Evolutionary conservation across 352 stramenopile species (phyloP).

Genomic region (Globisporangium canariense): DNA sequence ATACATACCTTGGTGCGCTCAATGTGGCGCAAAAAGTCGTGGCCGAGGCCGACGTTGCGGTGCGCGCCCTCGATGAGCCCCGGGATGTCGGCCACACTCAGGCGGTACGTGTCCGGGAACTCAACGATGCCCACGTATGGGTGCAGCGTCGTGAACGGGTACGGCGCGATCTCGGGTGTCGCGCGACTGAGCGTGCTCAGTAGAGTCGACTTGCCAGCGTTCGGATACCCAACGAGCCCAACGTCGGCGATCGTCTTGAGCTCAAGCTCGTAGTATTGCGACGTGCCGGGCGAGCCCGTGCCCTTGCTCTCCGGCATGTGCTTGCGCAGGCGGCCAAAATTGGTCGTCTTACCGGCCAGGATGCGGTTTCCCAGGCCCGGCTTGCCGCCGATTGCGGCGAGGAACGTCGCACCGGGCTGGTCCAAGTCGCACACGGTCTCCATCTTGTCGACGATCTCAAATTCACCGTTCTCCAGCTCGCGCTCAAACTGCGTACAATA

Average conservation of each 20-base stretch:
- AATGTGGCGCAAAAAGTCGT: slow-evolving; percentile 98
- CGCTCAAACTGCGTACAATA: slow-evolving; percentile 48
- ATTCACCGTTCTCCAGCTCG: slow-evolving; percentile 69
- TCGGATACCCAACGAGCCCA: slow-evolving; percentile 98
- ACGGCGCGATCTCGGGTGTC: slow-evolving; percentile 94
- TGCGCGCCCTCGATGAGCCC: slow-evolving; percentile 91
- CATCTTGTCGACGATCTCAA: slow-evolving; percentile 81
- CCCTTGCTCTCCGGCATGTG: slow-evolving; percentile 81
- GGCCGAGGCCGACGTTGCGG: slow-evolving; percentile 96
- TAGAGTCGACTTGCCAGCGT: slow-evolving; percentile 97
- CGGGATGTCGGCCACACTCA: slow-evolving; percentile 89
- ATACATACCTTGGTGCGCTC: slow-evolving; percentile 96
- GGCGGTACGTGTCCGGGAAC: slow-evolving; percentile 91
- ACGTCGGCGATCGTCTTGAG: slow-evolving; percentile 98
- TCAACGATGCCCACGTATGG: slow-evolving; percentile 95
- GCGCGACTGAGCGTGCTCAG: slow-evolving; percentile 92
- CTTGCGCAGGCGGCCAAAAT: slow-evolving; percentile 76
- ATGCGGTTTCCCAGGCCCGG: slow-evolving; percentile 85
- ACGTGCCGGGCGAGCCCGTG: slow-evolving; percentile 88
- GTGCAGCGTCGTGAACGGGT: slow-evolving; percentile 98
- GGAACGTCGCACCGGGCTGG: slow-evolving; percentile 55
- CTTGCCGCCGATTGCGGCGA: slow-evolving; percentile 78
- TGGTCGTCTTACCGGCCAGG: slow-evolving; percentile 78
- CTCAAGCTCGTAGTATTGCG: slow-evolving; percentile 96
- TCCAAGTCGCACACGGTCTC: slow-evolving; percentile 79